Conservation (phyloP, 2,329 filamentous ascomycete species). For the Teratosphaeria pseudoeucalypti region DNA sequence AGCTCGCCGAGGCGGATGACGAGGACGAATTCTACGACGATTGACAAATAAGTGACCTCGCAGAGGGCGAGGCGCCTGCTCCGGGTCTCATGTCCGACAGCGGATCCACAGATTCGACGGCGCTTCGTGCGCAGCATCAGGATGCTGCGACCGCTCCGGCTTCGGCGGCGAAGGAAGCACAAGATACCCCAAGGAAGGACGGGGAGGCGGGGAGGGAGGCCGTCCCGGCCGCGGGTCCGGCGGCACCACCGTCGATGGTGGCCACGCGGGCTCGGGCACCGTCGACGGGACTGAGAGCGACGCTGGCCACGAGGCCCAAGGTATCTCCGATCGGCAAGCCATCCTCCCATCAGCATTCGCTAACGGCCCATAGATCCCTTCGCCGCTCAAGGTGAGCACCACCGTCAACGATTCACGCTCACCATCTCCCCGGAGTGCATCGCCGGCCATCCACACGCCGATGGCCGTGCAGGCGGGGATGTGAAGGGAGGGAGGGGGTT, state of each 20-base stretch:
- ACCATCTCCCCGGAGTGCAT: neutral
- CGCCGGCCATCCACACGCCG: neutral
- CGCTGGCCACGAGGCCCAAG: constrained; percentile 16
- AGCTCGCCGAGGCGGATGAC: constrained; percentile 81
- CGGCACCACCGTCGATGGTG: neutral
- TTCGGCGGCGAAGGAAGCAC: constrained; percentile 15
- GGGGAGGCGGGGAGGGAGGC: neutral
- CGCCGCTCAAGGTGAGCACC: constrained; percentile 17
- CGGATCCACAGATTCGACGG: constrained; percentile 40
- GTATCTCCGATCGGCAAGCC: constrained; percentile 4
- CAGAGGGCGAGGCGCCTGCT: constrained; percentile 67
- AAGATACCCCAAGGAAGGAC: neutral
- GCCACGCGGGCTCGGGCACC: constrained; percentile 5
- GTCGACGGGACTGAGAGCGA: constrained; percentile 1
- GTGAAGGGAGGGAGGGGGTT: neutral
- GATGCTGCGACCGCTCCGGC: constrained; percentile 20
- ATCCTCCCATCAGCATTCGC: neutral
- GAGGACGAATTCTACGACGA: constrained; percentile 78
- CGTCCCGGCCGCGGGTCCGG: neutral
- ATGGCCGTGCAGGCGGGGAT: constrained; percentile 1
- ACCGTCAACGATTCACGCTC: neutral
- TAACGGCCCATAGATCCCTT: constrained; percentile 14
- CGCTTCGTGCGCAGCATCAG: constrained; percentile 36
- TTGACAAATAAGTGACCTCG: constrained; percentile 67
- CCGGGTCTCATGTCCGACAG: constrained; percentile 41